phyloP scores from a whole-genome alignment of 495 filamentous ascomycete genomes.

The Saxophila tyrrhenica region DNA sequence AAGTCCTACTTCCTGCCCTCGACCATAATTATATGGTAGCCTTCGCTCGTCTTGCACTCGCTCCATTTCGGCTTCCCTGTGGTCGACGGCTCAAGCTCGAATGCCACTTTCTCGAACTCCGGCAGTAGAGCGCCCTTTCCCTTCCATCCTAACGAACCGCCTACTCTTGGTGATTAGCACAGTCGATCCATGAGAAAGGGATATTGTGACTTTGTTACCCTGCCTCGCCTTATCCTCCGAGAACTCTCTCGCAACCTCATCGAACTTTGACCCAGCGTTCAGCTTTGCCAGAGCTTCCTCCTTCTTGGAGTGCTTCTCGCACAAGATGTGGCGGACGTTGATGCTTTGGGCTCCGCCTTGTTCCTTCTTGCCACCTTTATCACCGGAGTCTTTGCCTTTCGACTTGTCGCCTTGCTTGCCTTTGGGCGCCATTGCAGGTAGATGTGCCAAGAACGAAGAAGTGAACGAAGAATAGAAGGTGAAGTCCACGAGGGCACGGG shows the following conservation, averaged over 20 bases:
- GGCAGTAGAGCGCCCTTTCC: conserved; percentile 58
- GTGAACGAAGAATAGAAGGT: not conserved
- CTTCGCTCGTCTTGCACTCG: conserved; percentile 72
- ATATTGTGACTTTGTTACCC: conserved; percentile 39
- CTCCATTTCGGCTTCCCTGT: conserved; percentile 63
- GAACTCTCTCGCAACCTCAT: conserved; percentile 75
- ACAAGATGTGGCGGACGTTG: conserved; percentile 84
- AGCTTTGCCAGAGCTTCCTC: conserved; percentile 77
- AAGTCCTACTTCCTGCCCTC: conserved; percentile 63
- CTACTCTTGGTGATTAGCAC: conserved; percentile 35
- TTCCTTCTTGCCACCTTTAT: conserved; percentile 34
- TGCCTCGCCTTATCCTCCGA: conserved; percentile 82
- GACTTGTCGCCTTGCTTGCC: conserved; percentile 6
- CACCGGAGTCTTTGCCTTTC: conserved; percentile 23
- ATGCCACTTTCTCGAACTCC: conserved; percentile 73
- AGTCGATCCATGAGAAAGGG: not conserved
- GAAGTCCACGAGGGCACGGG: not conserved
- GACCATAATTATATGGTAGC: conserved; percentile 94
- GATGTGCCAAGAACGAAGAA: not conserved
- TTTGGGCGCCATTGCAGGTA: not conserved
- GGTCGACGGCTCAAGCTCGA: conserved; percentile 63
- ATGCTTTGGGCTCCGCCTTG: conserved; percentile 69
- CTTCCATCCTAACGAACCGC: conserved; percentile 79
- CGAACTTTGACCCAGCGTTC: conserved; percentile 66
- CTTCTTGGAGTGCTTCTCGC: conserved; percentile 78